These are phyloP conservation scores for Pleurotus tuber-regium DNA, from an alignment of 768 basidiomycete species.

Conservation along the genomic window DNA sequence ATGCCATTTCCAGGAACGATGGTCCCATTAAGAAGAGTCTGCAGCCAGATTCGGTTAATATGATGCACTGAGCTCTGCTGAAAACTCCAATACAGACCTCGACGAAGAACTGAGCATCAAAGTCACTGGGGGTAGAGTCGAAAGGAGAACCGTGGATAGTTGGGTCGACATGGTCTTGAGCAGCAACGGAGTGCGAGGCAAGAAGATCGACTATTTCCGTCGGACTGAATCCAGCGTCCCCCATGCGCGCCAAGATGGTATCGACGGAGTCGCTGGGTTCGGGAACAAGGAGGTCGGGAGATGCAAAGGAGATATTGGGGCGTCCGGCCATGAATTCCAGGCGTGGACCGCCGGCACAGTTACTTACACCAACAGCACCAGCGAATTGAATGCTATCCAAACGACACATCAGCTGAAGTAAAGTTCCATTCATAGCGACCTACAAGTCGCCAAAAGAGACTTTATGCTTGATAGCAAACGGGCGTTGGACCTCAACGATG, in stretches of 20 bases:
- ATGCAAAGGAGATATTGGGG: constrained; percentile 20
- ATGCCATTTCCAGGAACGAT: constrained; percentile 23
- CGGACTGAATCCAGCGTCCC: constrained; percentile 30
- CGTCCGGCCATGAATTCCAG: constrained; percentile 36
- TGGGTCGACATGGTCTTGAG: constrained; percentile 18
- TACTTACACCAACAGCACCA: constrained; percentile 30
- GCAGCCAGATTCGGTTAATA: not conserved
- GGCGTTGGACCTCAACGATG: constrained; percentile 26
- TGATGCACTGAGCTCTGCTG: not conserved
- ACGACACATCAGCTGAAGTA: not conserved
- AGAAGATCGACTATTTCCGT: constrained; percentile 32
- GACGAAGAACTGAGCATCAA: constrained; percentile 31
- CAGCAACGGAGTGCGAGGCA: constrained; percentile 27
- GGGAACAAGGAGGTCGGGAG: constrained; percentile 30
- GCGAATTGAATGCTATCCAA: constrained; percentile 29
- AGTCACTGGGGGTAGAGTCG: constrained; percentile 27
- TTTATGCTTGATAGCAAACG: constrained; percentile 25
- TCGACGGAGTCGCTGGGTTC: constrained; percentile 29
- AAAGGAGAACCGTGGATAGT: constrained; percentile 26
- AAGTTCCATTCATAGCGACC: not conserved
- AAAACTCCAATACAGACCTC: constrained; percentile 16
- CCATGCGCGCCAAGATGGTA: constrained; percentile 25
- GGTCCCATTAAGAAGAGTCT: constrained; percentile 26
- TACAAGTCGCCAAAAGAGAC: constrained; percentile 37
- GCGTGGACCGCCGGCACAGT: constrained; percentile 38